phyloP scores from a whole-genome alignment of 352 stramenopile genomes.

The Phytophthora chlamydospora region DNA sequence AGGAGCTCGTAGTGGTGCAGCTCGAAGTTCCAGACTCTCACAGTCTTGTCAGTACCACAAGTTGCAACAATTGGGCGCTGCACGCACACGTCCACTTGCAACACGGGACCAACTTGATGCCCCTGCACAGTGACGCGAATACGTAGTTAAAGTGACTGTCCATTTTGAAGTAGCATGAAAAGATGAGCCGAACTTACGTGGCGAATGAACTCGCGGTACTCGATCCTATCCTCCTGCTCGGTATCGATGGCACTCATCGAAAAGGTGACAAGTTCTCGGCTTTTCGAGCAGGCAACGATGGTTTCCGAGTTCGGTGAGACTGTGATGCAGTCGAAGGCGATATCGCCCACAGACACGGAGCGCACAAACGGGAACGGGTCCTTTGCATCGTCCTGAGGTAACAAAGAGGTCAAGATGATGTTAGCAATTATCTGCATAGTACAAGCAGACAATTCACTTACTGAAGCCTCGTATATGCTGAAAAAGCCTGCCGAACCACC shows the following conservation, averaged over 20 bases:
- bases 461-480: conserved; percentile 76
- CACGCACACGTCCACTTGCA: conserved; percentile 85
- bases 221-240: conserved; percentile 76
- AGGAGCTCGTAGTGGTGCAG: conserved; percentile 64
- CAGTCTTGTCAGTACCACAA: conserved; percentile 81
- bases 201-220: conserved; percentile 63
- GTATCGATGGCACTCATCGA: conserved; percentile 77
- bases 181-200: conserved; percentile 40
- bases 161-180: neutral
- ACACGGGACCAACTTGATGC: conserved; percentile 60
- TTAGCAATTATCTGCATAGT: neutral
- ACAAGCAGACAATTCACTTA: conserved; percentile 18
- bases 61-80: conserved; percentile 85
- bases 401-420: neutral
- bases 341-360: conserved; percentile 69
- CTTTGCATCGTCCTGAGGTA: conserved; percentile 67
- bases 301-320: conserved; percentile 72
- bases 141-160: too few relatives aligned
- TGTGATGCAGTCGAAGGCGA: conserved; percentile 75
- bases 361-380: conserved; percentile 82
- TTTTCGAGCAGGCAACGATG: conserved; percentile 69
- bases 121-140: conserved; percentile 40
- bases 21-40: conserved; percentile 92
- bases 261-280: conserved; percentile 68
- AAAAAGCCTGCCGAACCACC: conserved; percentile 76